phyloP scores from a whole-genome alignment of 495 filamentous ascomycete genomes.

The Durotheca rogersii region DNA sequence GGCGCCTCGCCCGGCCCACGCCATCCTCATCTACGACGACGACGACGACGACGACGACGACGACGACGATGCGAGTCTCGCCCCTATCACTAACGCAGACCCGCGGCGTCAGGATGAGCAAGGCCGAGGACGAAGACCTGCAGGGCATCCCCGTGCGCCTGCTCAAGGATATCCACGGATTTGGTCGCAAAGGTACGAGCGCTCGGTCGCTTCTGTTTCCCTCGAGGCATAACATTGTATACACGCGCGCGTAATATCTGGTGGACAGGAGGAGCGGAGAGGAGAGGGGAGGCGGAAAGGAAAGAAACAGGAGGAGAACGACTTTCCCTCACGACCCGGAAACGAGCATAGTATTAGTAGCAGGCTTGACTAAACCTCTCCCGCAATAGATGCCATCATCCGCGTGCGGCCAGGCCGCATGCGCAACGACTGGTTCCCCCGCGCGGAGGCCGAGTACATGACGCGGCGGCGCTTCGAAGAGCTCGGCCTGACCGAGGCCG shows the following conservation, averaged over 20 bases:
- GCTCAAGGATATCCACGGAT: conserved; percentile 58
- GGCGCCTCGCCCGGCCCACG: conserved; percentile 25
- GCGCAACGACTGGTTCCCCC: conserved; percentile 51
- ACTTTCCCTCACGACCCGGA: too few species aligned
- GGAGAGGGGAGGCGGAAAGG: too few species aligned
- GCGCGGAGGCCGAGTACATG: conserved; percentile 48
- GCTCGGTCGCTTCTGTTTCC: not conserved
- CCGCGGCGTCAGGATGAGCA: conserved; percentile 52
- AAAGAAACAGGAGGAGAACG: not conserved
- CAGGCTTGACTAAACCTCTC: too few species aligned
- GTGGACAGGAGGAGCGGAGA: too few species aligned
- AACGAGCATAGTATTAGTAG: too few species aligned
- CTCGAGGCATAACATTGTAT: too few species aligned
- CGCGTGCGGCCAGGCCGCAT: conserved; percentile 48
- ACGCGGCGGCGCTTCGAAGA: conserved; percentile 42
- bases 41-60: too few species aligned
- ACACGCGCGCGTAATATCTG: too few species aligned
- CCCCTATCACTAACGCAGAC: conserved; percentile 37
- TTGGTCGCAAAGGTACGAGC: conserved; percentile 61
- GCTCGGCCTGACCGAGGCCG: conserved; percentile 41
- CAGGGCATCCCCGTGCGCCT: conserved; percentile 60
- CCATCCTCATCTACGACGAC: conserved; percentile 5
- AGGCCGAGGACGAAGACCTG: conserved; percentile 42
- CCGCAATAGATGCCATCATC: conserved; percentile 44
- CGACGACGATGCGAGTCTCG: conserved; percentile 4